These are phyloP conservation scores for Scenedesmus sp. DNA, from an alignment of 163 green algal species.

Conservation along the genomic window DNA sequence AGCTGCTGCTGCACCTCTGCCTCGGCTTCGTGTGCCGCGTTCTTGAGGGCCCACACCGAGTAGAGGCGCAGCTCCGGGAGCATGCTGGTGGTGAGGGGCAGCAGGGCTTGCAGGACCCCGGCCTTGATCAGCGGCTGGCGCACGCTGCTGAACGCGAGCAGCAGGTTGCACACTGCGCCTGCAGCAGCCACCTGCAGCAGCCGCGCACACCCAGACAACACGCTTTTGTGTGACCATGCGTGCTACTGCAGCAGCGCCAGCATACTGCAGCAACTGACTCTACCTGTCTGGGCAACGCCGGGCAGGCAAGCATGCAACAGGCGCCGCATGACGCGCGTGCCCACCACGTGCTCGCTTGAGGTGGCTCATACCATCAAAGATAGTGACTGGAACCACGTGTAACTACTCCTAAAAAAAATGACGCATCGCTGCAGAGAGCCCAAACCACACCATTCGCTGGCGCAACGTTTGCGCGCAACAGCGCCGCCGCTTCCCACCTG, in stretches of 20 bases:
- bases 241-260: constrained; percentile 81
- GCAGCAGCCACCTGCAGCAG: constrained; percentile 66
- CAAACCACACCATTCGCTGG: no score
- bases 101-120: constrained; percentile 69
- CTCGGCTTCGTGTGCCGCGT: constrained; percentile 69
- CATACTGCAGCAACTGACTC: no score
- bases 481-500: constrained; percentile 48
- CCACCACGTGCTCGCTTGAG: no score
- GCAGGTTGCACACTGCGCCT: constrained; percentile 86
- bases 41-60: constrained; percentile 81
- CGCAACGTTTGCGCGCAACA: no score
- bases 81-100: constrained; percentile 58
- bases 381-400: no score
- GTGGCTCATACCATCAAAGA: no score
- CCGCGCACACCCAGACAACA: constrained; percentile 44
- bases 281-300: no score
- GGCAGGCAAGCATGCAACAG: no score
- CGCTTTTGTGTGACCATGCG: constrained; percentile 68
- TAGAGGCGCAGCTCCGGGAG: constrained; percentile 71
- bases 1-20: constrained; percentile 62
- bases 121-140: constrained; percentile 72
- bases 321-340: no score
- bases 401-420: no score
- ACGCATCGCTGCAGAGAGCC: no score
- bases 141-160: constrained; percentile 81